A percentile compares a stretch with the other conserved stretches of the same genome.
phyloP scores from a whole-genome alignment of 306 rosid genomes.

The Echinosophora koreensis region DNA sequence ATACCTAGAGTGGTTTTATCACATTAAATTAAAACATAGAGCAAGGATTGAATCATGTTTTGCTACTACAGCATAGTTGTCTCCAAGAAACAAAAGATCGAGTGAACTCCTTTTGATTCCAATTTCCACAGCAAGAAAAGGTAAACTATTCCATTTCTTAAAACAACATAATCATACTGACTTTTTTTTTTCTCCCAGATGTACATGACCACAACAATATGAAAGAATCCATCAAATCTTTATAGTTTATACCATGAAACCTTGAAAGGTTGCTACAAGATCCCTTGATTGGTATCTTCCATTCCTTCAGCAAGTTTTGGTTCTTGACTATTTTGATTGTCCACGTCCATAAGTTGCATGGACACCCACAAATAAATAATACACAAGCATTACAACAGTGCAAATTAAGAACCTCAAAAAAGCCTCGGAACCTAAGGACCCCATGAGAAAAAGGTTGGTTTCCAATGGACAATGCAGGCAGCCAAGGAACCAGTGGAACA shows the following conservation, averaged over 20 bases:
- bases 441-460: slow-evolving; percentile 79
- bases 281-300: slow-evolving; percentile 23
- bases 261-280: background rate
- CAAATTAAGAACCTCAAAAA: slow-evolving; percentile 85
- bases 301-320: slow-evolving; percentile 41
- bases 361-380: slow-evolving; percentile 78
- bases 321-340: slow-evolving; percentile 53
- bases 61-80: background rate
- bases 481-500: slow-evolving; percentile 91
- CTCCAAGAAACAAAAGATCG: background rate
- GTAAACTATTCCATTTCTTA: background rate
- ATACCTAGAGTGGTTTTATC: background rate
- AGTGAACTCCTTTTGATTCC: background rate
- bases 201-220: background rate
- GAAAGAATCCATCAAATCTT: background rate
- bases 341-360: slow-evolving; percentile 93
- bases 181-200: background rate
- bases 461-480: slow-evolving; percentile 85
- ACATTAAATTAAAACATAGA: background rate
- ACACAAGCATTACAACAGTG: slow-evolving; percentile 68
- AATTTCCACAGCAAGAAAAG: background rate
- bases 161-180: background rate
- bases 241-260: background rate
- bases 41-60: background rate
- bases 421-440: slow-evolving; percentile 73